Evolutionary conservation across 257 asterid genomes (phyloP), one percentile per base, ranked within the genome.

Genomic region (Penstemon davidsonii): DNA sequence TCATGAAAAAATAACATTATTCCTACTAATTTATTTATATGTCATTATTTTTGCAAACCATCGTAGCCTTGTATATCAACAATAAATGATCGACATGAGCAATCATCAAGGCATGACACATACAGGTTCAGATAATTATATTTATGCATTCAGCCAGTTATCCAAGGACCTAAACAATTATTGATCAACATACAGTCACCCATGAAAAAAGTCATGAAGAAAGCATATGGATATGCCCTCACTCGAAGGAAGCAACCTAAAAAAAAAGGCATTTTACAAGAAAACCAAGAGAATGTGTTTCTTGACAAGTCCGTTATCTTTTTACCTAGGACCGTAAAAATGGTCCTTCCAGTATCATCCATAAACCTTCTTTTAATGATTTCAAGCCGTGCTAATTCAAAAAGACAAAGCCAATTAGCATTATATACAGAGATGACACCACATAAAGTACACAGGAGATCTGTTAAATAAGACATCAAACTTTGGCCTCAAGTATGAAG

Each of bases 1-100:
- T 65, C 71, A 70, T 60, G 59, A 67, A 64, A 71, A 49, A 39
- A 54, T 13, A 72, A 47, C 36, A 61, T n/a, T 15, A 58, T 60
- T 53, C 62, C 9, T 15, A 59, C 41, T 50, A 55, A 59, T 54
- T 46, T 47, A 25, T 37, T 69, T 51, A 51, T 6, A 36, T 49
- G 65, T 45, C 68, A 53, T 66, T 60, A 70, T 51, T 63, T 60
- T 55, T 39, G 15, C 39, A 62, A 68, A 70, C 44, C 62, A 60
- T 61, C 60, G 33, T 7, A 62, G 7, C 15, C 42, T 64, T 51
- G 54, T 39, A 64, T 7, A 64, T 59, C 40, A 69, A 73, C 41
- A 78, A 50, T 63, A 73, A 60, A 39, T 51, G 60, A 64, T 13
- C 67, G 59, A 57, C 54, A 67, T 44, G 15, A 19, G 61, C 67